Base-by-base conservation (phyloP, 306 rosid species). In the Calophaca sinica region DNA sequence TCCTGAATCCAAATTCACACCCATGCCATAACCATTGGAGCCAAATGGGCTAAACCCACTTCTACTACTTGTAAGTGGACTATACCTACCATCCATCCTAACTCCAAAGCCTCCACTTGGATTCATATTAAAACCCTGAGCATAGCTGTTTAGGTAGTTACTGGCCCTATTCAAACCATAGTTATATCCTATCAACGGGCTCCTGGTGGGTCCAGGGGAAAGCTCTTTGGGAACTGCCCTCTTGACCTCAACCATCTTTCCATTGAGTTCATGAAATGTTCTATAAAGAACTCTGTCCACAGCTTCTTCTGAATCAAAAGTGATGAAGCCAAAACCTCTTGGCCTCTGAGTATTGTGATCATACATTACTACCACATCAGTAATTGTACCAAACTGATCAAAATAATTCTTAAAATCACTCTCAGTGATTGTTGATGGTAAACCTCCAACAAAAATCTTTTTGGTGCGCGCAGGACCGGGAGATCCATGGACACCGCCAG, bases 221-320 rank as follows among this genome's bases (percentile, higher is more conserved):
- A 85, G 92, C 87, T 91, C 97, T 85, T 89, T 93, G 0, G 98
- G 98, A 65, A 93, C 94, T 15, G 98, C 98, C 85, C 96, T 85
- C 84, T 93, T 93, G 79, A 90, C 98, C 87, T 93, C 98, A 69
- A 90, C 98, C 98, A 89, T 89, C 79, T 93, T 93, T 54, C 96
- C 96, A 70, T 86, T 89, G 79, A 93, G 96, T 81, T 93, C 97
- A 75, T 93, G 98, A 77, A 93, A 93, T 14, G 94, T 88, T 76
- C 86, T 93, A 62, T 74, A 91, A 51, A 93, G 88, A 80, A 93
- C 98, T 73, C 88, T 80, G 58, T 90, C 97, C 75, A 90, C 97
- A 3, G 91, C 96, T 69, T 93, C 98, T 83, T 93, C 98, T 1
- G 88, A 89, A 76, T 90, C 98, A 66, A 78, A 93, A 65, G 98